Evolutionary conservation across 2,329 filamentous ascomycete species (phyloP).

Genomic region (Paraphaeosphaeria minitans): DNA sequence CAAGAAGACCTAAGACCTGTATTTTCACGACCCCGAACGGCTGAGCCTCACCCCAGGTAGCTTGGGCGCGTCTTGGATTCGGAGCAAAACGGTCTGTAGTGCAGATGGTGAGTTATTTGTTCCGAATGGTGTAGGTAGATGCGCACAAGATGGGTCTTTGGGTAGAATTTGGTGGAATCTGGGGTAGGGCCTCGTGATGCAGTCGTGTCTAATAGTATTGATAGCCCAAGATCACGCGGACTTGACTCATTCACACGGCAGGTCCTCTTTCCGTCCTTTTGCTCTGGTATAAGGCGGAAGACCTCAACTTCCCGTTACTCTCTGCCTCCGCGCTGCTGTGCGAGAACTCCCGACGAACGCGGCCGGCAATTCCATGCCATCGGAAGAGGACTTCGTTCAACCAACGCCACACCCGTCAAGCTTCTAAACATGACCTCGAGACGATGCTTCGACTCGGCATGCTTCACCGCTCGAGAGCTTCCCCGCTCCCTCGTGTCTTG

Average conservation of each 20-base stretch:
- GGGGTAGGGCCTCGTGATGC: conserved; percentile 1
- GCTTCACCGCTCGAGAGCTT: conserved; percentile 1
- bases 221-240: neutral
- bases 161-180: neutral
- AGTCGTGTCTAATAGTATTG: neutral
- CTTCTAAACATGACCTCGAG: neutral
- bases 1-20: conserved; percentile 8
- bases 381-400: neutral
- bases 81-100: conserved; percentile 6
- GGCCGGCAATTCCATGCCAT: neutral
- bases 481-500: conserved; percentile 2
- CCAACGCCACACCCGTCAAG: neutral
- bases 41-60: neutral
- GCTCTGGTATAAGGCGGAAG: no score
- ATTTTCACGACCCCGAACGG: neutral
- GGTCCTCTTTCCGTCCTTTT: no score
- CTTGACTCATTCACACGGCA: neutral
- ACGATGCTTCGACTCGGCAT: neutral
- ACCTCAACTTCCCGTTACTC: no score
- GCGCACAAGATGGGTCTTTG: neutral
- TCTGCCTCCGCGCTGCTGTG: no score
- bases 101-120: conserved; percentile 1
- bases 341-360: no score
- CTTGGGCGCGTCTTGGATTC: conserved; percentile 1
- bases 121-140: neutral